phyloP scores from a whole-genome alignment of 176 grass and related monocot genomes.

The Raddia distichophylla region DNA sequence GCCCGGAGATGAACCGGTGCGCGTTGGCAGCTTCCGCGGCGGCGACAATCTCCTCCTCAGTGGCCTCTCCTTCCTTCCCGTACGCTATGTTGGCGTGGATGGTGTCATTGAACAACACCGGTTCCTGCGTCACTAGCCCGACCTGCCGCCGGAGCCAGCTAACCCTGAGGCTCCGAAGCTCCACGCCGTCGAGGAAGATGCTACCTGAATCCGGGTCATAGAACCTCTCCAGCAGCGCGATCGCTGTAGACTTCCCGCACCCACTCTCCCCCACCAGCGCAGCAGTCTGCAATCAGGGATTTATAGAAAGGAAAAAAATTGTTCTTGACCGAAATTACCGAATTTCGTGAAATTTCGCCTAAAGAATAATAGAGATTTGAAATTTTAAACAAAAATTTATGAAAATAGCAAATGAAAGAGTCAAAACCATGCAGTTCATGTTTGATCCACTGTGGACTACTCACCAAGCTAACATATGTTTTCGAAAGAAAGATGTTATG shows the following conservation, averaged over 20 bases:
- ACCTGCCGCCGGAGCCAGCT: slow-evolving; percentile 72
- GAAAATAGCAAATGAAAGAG: no score
- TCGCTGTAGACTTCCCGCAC: slow-evolving; percentile 69
- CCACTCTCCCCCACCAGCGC: slow-evolving; percentile 86
- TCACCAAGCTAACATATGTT: no score
- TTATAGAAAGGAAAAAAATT: no score
- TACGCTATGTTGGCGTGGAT: slow-evolving; percentile 80
- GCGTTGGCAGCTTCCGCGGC: slow-evolving; percentile 71
- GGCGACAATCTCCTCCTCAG: slow-evolving; percentile 64
- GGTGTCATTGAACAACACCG: slow-evolving; percentile 70
- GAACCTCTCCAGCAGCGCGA: slow-evolving; percentile 36
- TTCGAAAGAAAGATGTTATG: no score
- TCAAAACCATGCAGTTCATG: no score
- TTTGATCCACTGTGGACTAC: no score
- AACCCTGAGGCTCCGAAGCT: slow-evolving; percentile 53
- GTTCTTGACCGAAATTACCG: no score
- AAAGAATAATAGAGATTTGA: no score
- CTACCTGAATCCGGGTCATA: slow-evolving; percentile 67
- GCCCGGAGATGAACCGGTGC: slow-evolving; percentile 63
- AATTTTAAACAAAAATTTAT: no score
- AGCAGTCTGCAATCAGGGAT: slow-evolving; percentile 47
- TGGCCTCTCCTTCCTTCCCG: slow-evolving; percentile 64
- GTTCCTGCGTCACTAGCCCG: slow-evolving; percentile 76
- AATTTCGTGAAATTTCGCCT: no score
- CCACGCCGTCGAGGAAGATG: slow-evolving; percentile 58